These are phyloP conservation scores for Termitomyces sp. DNA, from an alignment of 768 basidiomycete species.

Conservation along the genomic window DNA sequence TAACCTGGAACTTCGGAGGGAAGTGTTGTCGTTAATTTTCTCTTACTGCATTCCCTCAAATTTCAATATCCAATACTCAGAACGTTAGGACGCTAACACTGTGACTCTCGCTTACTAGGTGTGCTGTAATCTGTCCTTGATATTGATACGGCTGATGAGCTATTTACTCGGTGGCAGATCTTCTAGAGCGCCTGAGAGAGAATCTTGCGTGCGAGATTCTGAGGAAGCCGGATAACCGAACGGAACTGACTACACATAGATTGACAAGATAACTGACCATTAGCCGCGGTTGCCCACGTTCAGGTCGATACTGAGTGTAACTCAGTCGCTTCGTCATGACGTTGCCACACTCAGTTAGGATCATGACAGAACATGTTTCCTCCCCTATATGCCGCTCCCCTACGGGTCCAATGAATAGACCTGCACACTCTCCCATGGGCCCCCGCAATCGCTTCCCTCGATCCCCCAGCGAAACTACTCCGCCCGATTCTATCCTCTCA, in stretches of 20 bases:
- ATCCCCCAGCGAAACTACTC: slow-evolving; percentile 3
- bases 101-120: neutral
- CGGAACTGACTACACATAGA: neutral
- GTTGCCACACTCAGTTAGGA: neutral
- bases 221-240: neutral
- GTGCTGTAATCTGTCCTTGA: neutral
- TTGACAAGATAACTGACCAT: too few relatives aligned
- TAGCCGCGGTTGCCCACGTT: slow-evolving; percentile 7
- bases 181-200: neutral
- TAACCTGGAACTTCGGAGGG: too few relatives aligned
- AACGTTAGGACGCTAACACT: too few relatives aligned
- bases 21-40: neutral
- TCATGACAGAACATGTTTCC: slow-evolving; percentile 25
- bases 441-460: slow-evolving; percentile 15
- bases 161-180: neutral
- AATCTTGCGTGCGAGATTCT: too few relatives aligned
- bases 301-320: neutral
- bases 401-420: slow-evolving; percentile 9
- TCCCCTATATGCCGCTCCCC: slow-evolving; percentile 12
- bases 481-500: slow-evolving; percentile 14
- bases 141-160: neutral
- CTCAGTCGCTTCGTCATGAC: neutral
- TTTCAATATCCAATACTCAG: too few relatives aligned
- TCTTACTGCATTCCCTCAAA: neutral
- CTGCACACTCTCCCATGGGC: slow-evolving; percentile 16